Evolutionary conservation across 106 monocot genomes (phyloP), one percentile per base, ranked within the genome.

Genomic region (Dioscorea alata): DNA sequence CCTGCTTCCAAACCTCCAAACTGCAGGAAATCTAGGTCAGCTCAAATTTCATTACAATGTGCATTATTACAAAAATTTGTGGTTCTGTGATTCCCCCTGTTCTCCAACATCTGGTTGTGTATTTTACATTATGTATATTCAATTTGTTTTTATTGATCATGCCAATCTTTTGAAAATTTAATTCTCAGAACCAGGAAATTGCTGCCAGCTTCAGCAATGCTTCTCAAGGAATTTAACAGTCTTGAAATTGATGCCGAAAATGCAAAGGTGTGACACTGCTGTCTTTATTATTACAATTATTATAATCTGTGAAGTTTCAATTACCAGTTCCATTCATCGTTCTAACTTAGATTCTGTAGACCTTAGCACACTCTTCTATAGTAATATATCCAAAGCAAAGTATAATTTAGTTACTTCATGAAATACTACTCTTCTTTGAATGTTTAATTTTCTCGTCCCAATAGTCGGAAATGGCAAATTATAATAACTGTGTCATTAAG

Each of bases 141-240:
- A 8, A 42, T 42, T 42, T 42, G 42, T 42, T 42, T 42, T 6
- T 42, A 42, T 42, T 10, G 10, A 42, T 42, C 9, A 42, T 42
- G 42, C 42, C 6, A 42, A 42, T 42, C 42, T 42, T 42, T 42
- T 6, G 10, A 42, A 42, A 42, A 6, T 42, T 31, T 18, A 33
- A 28, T 57, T 73, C 50, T 65, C 24, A 35, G 50, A 19, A 64
- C 12, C 21, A 84, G 88, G 88, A 88, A 67, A 67, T 70, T 88
- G 59, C 48, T 78, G 15, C 88, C 88, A 60, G 79, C 76, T 17
- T 84, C 88, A 49, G 67, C 70, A 33, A 75, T 88, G 77, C 68
- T 84, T 42, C 62, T 84, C 57, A 81, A 79, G 42, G 88, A 85
- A 57, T 81, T 88, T 23, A 76, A 31, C 49, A 54, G 78, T 42